Percentiles rank a stretch among this genome's conserved stretches.
Conservation (phyloP, 495 filamentous ascomycete genomes). For the Parmelia sp. region DNA sequence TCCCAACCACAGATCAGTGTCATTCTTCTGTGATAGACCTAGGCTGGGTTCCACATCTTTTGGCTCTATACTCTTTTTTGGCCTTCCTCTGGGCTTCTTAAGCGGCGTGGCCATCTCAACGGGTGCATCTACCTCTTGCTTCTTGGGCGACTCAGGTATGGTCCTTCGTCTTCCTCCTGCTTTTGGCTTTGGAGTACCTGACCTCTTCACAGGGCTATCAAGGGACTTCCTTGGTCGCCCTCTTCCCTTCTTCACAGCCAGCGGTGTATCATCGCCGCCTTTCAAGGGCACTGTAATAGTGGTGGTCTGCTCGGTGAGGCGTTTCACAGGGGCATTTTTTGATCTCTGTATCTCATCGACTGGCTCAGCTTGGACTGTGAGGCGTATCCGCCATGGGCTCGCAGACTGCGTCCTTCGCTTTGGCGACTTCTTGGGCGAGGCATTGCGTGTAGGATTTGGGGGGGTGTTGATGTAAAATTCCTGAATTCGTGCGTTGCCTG, state of each 20-base stretch:
- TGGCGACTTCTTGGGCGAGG: constrained; percentile 13
- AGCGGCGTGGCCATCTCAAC: constrained; percentile 24
- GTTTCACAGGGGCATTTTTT: constrained; percentile 31
- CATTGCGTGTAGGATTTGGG: neutral
- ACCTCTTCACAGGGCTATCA: constrained; percentile 24
- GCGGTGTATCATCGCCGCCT: constrained; percentile 35
- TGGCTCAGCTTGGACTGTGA: constrained; percentile 53
- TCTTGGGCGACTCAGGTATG: constrained; percentile 19
- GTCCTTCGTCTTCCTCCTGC: constrained; percentile 34
- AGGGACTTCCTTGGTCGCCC: constrained; percentile 43
- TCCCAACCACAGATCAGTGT: constrained; percentile 25
- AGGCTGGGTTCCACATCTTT: constrained; percentile 10
- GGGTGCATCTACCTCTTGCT: neutral
- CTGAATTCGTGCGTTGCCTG: constrained; percentile 23
- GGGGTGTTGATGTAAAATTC: constrained; percentile 24
- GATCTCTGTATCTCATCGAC: constrained; percentile 37
- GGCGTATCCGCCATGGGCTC: constrained; percentile 53
- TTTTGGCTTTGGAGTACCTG: constrained; percentile 32
- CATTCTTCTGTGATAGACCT: constrained; percentile 20
- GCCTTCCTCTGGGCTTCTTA: constrained; percentile 37
- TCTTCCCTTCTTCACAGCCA: constrained; percentile 36
- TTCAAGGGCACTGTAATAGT: constrained; percentile 52
- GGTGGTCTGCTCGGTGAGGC: constrained; percentile 36
- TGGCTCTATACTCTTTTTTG: constrained; percentile 33
- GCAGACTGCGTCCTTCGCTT: constrained; percentile 32